phyloP scores from a whole-genome alignment of 2,329 filamentous ascomycete species.

The Nemania sp. region DNA sequence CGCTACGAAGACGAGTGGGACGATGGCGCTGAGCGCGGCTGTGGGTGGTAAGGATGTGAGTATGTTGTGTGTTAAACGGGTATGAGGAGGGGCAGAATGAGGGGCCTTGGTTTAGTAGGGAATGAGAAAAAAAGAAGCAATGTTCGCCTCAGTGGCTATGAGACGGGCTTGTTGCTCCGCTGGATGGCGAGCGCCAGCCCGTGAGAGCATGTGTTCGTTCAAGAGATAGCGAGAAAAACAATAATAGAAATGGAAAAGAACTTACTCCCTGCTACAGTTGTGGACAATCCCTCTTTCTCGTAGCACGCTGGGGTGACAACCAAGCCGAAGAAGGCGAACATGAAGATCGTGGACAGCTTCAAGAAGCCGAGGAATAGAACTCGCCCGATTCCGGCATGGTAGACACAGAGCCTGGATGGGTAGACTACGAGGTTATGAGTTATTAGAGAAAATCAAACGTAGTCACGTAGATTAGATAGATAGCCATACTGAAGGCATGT shows the following conservation, averaged over 20 bases:
- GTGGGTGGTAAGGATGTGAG: too few species aligned
- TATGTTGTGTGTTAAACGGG: too few species aligned
- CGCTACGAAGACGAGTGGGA: constrained; percentile 67
- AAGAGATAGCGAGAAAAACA: background rate
- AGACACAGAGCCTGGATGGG: constrained; percentile 68
- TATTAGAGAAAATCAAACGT: background rate
- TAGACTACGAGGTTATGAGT: constrained; percentile 44
- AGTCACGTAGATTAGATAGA: background rate
- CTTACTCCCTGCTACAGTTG: constrained; percentile 33
- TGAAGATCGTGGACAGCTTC: constrained; percentile 71
- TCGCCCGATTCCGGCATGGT: constrained; percentile 70
- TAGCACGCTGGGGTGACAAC: constrained; percentile 64
- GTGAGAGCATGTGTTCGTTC: too few species aligned
- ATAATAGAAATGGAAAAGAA: background rate
- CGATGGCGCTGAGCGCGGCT: constrained; percentile 63
- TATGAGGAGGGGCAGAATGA: background rate
- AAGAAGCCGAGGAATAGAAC: constrained; percentile 70
- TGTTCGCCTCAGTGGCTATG: background rate
- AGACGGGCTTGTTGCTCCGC: background rate
- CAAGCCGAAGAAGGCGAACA: constrained; percentile 67
- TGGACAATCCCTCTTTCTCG: constrained; percentile 40
- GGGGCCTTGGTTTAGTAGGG: too few species aligned
- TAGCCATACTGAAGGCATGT: background rate
- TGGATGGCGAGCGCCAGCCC: background rate
- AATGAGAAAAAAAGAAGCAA: too few species aligned